phyloP scores from a whole-genome alignment of 805 yeast species.

The Kuraishia borneana region DNA sequence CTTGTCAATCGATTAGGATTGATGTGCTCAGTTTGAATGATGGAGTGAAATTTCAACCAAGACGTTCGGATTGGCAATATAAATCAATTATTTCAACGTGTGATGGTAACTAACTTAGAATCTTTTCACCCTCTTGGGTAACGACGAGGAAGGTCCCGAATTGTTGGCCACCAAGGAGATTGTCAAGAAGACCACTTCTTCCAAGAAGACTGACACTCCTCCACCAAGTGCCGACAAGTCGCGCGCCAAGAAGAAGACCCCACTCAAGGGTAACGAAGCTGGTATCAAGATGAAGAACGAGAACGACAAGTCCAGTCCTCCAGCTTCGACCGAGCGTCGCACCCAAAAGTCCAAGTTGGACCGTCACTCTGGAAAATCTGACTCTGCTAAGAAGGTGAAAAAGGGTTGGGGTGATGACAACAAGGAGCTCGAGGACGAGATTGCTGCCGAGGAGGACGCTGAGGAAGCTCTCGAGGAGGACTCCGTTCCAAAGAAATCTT shows the following conservation, averaged over 20 bases:
- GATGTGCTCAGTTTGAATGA: too few relatives aligned
- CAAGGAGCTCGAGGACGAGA: conserved; percentile 59
- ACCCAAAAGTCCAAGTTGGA: conserved; percentile 54
- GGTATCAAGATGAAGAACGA: conserved; percentile 65
- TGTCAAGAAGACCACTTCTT: conserved; percentile 72
- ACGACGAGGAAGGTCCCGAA: conserved; percentile 79
- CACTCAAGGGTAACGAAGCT: conserved; percentile 79
- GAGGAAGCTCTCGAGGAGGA: conserved; percentile 27
- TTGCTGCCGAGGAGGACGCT: conserved; percentile 34
- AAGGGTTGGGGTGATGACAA: conserved; percentile 85
- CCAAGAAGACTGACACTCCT: conserved; percentile 77
- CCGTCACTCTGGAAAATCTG: conserved; percentile 80
- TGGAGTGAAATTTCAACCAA: too few relatives aligned
- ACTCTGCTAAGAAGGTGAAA: conserved; percentile 72
- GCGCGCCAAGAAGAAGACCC: conserved; percentile 62
- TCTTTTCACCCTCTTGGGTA: conserved; percentile 75
- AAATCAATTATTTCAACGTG: too few relatives aligned
- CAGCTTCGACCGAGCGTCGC: conserved; percentile 32
- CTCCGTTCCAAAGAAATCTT: conserved; percentile 46
- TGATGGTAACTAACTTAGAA: too few relatives aligned
- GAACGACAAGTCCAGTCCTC: conserved; percentile 54
- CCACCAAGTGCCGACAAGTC: conserved; percentile 77
- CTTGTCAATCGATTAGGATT: too few relatives aligned
- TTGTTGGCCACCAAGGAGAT: conserved; percentile 52
- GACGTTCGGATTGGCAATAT: too few relatives aligned